Evolutionary conservation across 495 filamentous ascomycete genomes (phyloP).

Genomic region (Penicilliopsis zonata): DNA sequence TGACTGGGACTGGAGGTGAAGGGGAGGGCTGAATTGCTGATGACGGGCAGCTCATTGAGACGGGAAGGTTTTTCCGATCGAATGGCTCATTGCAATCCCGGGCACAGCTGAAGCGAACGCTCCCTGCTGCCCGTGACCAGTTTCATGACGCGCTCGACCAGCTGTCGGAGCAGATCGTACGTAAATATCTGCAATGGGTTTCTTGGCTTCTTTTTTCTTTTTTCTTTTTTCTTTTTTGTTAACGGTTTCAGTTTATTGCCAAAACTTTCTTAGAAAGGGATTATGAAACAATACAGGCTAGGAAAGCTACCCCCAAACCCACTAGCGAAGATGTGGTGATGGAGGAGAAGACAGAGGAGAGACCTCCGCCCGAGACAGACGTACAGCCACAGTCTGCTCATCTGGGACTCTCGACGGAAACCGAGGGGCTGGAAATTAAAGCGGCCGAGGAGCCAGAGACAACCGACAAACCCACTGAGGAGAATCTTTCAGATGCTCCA

Average conservation of each 20-base stretch:
- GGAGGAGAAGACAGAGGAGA: constrained; percentile 14
- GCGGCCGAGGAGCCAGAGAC: constrained; percentile 4
- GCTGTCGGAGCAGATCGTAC: constrained; percentile 40
- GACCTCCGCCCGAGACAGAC: constrained; percentile 8
- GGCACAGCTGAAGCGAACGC: constrained; percentile 26
- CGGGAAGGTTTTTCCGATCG: constrained; percentile 33
- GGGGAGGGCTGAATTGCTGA: constrained; percentile 8
- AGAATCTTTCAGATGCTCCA: constrained; percentile 1
- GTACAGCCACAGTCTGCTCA: constrained; percentile 3
- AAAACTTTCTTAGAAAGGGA: constrained; percentile 35
- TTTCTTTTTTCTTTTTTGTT: constrained; percentile 5
- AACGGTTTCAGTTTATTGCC: constrained; percentile 27
- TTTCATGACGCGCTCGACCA: constrained; percentile 39
- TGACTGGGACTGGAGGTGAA: no score
- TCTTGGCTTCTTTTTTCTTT: neutral
- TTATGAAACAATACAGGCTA: constrained; percentile 27
- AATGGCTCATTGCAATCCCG: constrained; percentile 22
- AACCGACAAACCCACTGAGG: constrained; percentile 9
- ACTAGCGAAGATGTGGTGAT: constrained; percentile 20
- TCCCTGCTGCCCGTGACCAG: constrained; percentile 31
- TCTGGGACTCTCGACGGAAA: neutral
- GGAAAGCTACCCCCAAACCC: constrained; percentile 18
- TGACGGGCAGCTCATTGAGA: constrained; percentile 31
- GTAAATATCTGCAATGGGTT: constrained; percentile 7
- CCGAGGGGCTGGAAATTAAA: constrained; percentile 6